phyloP scores from a whole-genome alignment of 1,284 basidiomycete genomes.

The Tilletia setariae region DNA sequence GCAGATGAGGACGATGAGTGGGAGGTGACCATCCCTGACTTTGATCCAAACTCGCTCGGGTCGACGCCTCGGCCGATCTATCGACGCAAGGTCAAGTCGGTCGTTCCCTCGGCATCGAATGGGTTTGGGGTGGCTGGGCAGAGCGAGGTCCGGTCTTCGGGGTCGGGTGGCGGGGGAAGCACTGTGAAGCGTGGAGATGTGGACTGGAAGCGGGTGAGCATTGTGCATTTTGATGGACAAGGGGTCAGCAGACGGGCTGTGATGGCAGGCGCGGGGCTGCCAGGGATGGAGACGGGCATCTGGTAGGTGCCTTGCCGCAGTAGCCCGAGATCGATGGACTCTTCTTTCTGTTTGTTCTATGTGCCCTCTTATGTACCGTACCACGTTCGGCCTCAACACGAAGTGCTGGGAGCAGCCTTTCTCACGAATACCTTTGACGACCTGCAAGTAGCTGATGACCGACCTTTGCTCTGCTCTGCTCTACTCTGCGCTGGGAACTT shows the following conservation, averaged over 20 bases:
- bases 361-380: too few species aligned
- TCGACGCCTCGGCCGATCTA: constrained; percentile 16
- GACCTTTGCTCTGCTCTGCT: too few species aligned
- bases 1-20: constrained; percentile 5
- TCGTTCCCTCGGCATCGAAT: background rate
- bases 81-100: constrained; percentile 11
- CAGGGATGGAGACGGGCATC: too few species aligned
- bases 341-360: too few species aligned
- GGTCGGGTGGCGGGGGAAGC: background rate
- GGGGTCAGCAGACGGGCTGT: constrained; percentile 2
- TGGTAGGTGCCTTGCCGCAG: too few species aligned
- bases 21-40: constrained; percentile 14
- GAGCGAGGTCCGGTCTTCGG: background rate
- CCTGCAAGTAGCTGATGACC: too few species aligned
- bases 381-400: too few species aligned
- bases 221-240: constrained; percentile 8
- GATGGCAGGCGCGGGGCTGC: background rate
- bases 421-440: too few species aligned
- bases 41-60: constrained; percentile 14
- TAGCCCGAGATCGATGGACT: too few species aligned
- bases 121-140: constrained; percentile 8
- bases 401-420: too few species aligned
- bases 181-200: background rate
- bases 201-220: constrained; percentile 13
- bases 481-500: too few species aligned